These are phyloP conservation scores for Fusarium hostae DNA, from an alignment of 2,329 filamentous ascomycete species.

Conservation along the genomic window DNA sequence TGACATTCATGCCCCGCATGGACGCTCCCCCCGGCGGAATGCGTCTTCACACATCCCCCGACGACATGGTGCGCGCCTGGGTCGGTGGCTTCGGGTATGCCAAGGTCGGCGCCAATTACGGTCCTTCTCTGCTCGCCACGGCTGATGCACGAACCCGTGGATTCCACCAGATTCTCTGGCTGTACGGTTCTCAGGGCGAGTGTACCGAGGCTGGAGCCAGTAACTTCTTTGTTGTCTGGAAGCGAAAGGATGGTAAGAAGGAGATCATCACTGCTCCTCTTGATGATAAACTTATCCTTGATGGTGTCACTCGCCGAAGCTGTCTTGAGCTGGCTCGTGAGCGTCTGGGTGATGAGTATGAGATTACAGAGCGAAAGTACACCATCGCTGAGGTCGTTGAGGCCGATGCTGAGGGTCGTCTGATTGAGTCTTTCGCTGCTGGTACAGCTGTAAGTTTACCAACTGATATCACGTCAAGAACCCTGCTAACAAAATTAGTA, in stretches of 20 bases:
- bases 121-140: conserved; percentile 82
- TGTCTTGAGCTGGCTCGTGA: conserved; percentile 77
- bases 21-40: conserved; percentile 67
- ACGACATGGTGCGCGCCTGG: conserved; percentile 91
- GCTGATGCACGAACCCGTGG: conserved; percentile 77
- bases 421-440: conserved; percentile 86
- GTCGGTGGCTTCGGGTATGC: conserved; percentile 92
- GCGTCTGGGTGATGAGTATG: conserved; percentile 67
- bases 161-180: conserved; percentile 93
- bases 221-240: conserved; percentile 92
- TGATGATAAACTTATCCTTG: conserved; percentile 84
- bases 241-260: conserved; percentile 60
- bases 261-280: conserved; percentile 85
- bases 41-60: conserved; percentile 79
- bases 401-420: conserved; percentile 77
- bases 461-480: neutral
- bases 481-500: conserved; percentile 58
- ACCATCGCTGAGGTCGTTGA: conserved; percentile 81
- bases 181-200: conserved; percentile 80
- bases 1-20: conserved; percentile 69
- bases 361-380: conserved; percentile 85
- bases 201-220: conserved; percentile 92
- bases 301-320: conserved; percentile 87
- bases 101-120: conserved; percentile 95
- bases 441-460: conserved; percentile 79